Percentiles rank a stretch among this genome's conserved stretches.
phyloP scores from a whole-genome alignment of 495 filamentous ascomycete genomes.

The Hypoxylon intermedium region DNA sequence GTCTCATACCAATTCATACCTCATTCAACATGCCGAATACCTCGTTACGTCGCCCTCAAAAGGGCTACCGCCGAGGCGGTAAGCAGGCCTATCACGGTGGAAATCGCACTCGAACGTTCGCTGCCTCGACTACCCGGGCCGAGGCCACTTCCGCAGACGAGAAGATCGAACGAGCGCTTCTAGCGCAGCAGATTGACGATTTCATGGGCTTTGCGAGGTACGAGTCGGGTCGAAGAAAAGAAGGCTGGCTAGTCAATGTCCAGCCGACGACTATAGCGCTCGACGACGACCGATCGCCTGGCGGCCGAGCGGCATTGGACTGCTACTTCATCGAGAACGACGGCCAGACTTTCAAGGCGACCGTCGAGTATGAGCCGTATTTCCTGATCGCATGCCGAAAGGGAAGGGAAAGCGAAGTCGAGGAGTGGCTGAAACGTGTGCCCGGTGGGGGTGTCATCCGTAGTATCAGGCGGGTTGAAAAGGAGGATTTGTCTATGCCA shows the following conservation, averaged over 20 bases:
- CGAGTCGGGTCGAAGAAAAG: conserved; percentile 82
- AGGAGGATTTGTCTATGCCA: conserved; percentile 93
- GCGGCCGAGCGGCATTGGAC: conserved; percentile 87
- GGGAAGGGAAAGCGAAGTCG: conserved; percentile 87
- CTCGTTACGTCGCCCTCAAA: conserved; percentile 53
- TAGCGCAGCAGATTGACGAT: conserved; percentile 93
- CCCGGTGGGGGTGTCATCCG: conserved; percentile 87
- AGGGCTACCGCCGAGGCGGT: conserved; percentile 60
- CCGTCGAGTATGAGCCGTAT: conserved; percentile 95
- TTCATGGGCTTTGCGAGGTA: conserved; percentile 90
- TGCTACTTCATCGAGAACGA: conserved; percentile 97
- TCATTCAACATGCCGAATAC: conserved; percentile 55
- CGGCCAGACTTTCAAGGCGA: conserved; percentile 93
- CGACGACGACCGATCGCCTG: conserved; percentile 79
- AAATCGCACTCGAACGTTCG: conserved; percentile 69
- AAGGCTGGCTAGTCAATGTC: conserved; percentile 95
- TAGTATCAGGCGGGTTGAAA: conserved; percentile 75
- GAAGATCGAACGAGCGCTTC: conserved; percentile 80
- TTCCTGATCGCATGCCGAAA: conserved; percentile 90
- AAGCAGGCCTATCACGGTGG: conserved; percentile 63
- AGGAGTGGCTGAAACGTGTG: conserved; percentile 89
- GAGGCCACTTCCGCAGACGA: conserved; percentile 87
- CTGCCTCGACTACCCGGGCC: conserved; percentile 73
- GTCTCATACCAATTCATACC: conserved; percentile 1
- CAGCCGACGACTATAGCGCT: conserved; percentile 76